These are phyloP conservation scores for Tulasnella calospora DNA, from an alignment of 768 basidiomycete genomes.

Conservation along the genomic window DNA sequence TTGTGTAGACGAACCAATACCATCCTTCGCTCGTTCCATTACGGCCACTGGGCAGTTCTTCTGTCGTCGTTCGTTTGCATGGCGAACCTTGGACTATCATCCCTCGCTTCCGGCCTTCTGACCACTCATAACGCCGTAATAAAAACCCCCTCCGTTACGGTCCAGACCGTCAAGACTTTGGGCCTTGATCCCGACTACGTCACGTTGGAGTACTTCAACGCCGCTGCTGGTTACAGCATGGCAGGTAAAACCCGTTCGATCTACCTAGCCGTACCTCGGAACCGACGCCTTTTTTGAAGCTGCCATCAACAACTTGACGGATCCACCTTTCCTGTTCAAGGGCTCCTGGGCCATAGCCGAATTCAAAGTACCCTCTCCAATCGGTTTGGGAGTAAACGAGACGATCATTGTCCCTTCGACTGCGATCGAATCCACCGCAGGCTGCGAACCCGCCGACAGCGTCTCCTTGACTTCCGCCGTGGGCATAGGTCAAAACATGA, in stretches of 20 bases:
- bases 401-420: conserved; percentile 16
- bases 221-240: conserved; percentile 52
- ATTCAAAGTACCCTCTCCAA: conserved; percentile 43
- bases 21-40: conserved; percentile 46
- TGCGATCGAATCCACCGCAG: conserved; percentile 6
- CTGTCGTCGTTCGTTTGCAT: conserved; percentile 50
- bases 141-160: conserved; percentile 24
- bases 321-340: conserved; percentile 53
- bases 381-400: not conserved
- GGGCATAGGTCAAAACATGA: conserved; percentile 33
- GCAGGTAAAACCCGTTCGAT: not conserved
- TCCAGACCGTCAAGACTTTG: conserved; percentile 43
- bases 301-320: conserved; percentile 44
- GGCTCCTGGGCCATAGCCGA: conserved; percentile 51
- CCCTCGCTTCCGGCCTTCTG: conserved; percentile 47
- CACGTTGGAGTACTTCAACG: conserved; percentile 51
- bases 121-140: conserved; percentile 15
- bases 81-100: conserved; percentile 49
- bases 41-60: conserved; percentile 53
- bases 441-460: not conserved
- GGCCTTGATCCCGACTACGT: conserved; percentile 46
- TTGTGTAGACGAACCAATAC: conserved; percentile 42
- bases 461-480: not conserved
- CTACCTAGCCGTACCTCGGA: no score
- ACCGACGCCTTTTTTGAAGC: conserved; percentile 30